Evolutionary conservation across 2,329 filamentous ascomycete genomes (phyloP).

Genomic region (Phoma herbarum): DNA sequence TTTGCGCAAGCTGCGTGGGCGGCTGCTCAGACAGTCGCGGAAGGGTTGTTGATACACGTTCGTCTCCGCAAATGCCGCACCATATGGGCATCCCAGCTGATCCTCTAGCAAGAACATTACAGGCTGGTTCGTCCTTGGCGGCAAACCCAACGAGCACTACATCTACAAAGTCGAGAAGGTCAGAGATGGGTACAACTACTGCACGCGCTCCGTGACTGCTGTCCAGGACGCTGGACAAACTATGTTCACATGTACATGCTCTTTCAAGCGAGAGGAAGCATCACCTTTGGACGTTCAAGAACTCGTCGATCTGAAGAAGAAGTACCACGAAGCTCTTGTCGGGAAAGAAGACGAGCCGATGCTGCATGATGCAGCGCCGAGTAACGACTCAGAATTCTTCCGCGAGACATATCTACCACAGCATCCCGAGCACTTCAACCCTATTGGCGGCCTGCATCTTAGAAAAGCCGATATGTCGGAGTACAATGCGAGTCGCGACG

Average conservation of each 20-base stretch:
- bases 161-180: conserved; percentile 61
- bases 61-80: conserved; percentile 4
- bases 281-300: conserved; percentile 48
- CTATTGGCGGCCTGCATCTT: conserved; percentile 57
- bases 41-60: conserved; percentile 63
- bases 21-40: conserved; percentile 61
- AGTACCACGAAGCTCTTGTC: conserved; percentile 46
- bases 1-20: conserved; percentile 67
- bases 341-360: conserved; percentile 47
- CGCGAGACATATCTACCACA: conserved; percentile 42
- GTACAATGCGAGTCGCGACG: conserved; percentile 54
- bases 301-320: conserved; percentile 43
- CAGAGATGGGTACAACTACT: conserved; percentile 62
- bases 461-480: conserved; percentile 62
- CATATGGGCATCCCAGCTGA: conserved; percentile 4
- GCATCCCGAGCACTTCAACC: conserved; percentile 51
- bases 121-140: conserved; percentile 61
- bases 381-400: conserved; percentile 35
- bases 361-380: conserved; percentile 32
- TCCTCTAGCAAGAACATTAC: conserved; percentile 57
- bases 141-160: conserved; percentile 59
- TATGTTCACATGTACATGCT: conserved; percentile 63
- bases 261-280: conserved; percentile 60
- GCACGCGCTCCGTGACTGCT: conserved; percentile 61
- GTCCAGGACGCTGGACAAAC: conserved; percentile 53